Evolutionary conservation across 352 stramenopile genomes (phyloP).

Genomic region (Pythium rishiriense): DNA sequence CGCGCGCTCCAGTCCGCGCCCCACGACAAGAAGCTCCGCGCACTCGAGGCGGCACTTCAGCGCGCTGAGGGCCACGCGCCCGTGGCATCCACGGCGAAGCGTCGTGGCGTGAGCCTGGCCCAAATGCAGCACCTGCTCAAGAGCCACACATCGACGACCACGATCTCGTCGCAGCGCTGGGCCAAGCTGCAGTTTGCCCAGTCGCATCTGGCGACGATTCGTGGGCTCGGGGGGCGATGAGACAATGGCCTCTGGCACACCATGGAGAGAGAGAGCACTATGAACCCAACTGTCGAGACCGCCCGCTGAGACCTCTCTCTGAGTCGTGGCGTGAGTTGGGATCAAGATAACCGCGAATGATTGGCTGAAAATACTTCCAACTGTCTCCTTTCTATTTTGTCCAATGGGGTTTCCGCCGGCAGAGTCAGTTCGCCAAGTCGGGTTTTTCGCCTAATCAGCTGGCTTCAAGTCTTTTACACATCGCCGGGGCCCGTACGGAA

Average conservation of each 20-base stretch:
- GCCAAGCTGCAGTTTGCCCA: slow-evolving; percentile 32
- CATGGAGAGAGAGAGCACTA: no score
- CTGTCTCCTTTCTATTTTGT: slow-evolving; percentile 3
- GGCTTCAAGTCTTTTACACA: slow-evolving; percentile 21
- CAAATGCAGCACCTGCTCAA: slow-evolving; percentile 27
- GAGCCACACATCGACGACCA: neutral
- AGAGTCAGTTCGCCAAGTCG: slow-evolving; percentile 18
- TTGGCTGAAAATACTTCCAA: slow-evolving; percentile 13
- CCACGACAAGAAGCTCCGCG: slow-evolving; percentile 42
- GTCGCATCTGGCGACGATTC: slow-evolving; percentile 28
- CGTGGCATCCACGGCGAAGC: no score
- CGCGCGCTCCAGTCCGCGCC: slow-evolving; percentile 24
- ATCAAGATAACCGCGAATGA: neutral
- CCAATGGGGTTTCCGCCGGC: neutral
- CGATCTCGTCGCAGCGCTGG: slow-evolving; percentile 9
- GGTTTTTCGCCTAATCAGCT: slow-evolving; percentile 12
- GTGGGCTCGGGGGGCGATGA: slow-evolving; percentile 19
- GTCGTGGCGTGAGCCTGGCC: slow-evolving; percentile 13
- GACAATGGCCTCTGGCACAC: neutral
- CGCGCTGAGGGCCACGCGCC: no score
- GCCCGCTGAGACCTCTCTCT: no score
- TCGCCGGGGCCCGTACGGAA: neutral
- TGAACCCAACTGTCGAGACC: neutral
- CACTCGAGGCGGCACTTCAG: slow-evolving; percentile 38
- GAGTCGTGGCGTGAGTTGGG: neutral